phyloP scores from a whole-genome alignment of 805 yeast species.

The Myxozyma melibiosi region DNA sequence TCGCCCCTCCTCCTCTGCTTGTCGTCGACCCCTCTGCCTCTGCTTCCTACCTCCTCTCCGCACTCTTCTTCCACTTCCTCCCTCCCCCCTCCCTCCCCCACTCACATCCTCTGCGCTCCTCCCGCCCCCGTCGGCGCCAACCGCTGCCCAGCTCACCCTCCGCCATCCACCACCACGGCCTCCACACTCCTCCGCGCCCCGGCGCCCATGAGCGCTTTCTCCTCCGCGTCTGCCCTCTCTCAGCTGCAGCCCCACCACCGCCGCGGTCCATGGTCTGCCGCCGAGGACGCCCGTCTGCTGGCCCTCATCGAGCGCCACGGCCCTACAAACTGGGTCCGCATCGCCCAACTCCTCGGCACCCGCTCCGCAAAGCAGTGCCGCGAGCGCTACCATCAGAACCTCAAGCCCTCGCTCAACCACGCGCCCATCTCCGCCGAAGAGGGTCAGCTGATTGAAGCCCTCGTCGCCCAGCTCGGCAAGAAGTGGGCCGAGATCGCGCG shows the following conservation, averaged over 20 bases:
- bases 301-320: constrained; percentile 71
- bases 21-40: constrained; percentile 1
- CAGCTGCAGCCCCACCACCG: constrained; percentile 17
- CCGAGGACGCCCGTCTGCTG: constrained; percentile 73
- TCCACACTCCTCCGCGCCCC: constrained; percentile 7
- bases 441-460: constrained; percentile 75
- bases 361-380: constrained; percentile 91
- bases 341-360: constrained; percentile 69
- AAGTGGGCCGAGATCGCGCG: constrained; percentile 94
- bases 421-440: constrained; percentile 83
- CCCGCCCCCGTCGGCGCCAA: background rate
- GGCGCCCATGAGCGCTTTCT: constrained; percentile 2
- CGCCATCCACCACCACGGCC: constrained; percentile 7
- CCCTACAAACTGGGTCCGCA: constrained; percentile 87
- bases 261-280: constrained; percentile 85
- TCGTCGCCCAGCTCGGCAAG: constrained; percentile 79
- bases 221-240: background rate
- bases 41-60: background rate
- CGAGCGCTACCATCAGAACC: constrained; percentile 87
- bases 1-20: background rate
- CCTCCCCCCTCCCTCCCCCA: background rate
- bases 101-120: background rate
- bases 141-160: background rate
- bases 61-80: background rate
- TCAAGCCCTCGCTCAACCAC: constrained; percentile 80